These are phyloP conservation scores for Didymella pomorum DNA, from an alignment of 2,329 filamentous ascomycete species.

Conservation along the genomic window DNA sequence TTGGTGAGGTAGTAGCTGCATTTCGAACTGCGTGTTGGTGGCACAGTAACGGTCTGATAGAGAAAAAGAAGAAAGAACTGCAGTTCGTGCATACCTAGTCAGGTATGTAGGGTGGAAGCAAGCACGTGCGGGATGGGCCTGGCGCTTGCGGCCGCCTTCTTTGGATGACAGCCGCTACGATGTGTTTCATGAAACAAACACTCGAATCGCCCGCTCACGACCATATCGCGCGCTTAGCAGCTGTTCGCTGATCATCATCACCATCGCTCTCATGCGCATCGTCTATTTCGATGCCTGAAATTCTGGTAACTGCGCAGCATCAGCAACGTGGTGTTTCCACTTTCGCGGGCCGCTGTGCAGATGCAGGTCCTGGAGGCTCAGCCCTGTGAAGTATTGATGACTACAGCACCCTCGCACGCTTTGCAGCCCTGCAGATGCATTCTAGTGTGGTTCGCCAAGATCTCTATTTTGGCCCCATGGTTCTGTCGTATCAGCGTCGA, in stretches of 20 bases:
- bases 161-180: slow-evolving; percentile 16
- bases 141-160: slow-evolving; percentile 18
- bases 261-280: slow-evolving; percentile 4
- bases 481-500: slow-evolving; percentile 41
- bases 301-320: neutral
- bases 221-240: slow-evolving; percentile 22
- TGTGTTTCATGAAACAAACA: slow-evolving; percentile 27
- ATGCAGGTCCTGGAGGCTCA: slow-evolving; percentile 41
- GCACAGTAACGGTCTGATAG: slow-evolving; percentile 16
- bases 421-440: slow-evolving; percentile 17
- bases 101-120: neutral
- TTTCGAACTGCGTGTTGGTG: slow-evolving; percentile 20
- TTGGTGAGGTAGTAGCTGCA: slow-evolving; percentile 24
- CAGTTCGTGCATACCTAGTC: slow-evolving; percentile 11
- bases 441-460: slow-evolving; percentile 32
- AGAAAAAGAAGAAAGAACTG: slow-evolving; percentile 13
- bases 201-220: slow-evolving; percentile 13
- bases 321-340: slow-evolving; percentile 13
- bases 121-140: slow-evolving; percentile 24
- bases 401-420: slow-evolving; percentile 28
- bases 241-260: slow-evolving; percentile 6
- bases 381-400: slow-evolving; percentile 44
- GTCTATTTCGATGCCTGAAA: slow-evolving; percentile 6
- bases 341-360: slow-evolving; percentile 17
- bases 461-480: slow-evolving; percentile 23